These are phyloP conservation scores for Centrapalus pauciflorus DNA, from an alignment of 129 eudicot genomes.

Conservation along the genomic window DNA sequence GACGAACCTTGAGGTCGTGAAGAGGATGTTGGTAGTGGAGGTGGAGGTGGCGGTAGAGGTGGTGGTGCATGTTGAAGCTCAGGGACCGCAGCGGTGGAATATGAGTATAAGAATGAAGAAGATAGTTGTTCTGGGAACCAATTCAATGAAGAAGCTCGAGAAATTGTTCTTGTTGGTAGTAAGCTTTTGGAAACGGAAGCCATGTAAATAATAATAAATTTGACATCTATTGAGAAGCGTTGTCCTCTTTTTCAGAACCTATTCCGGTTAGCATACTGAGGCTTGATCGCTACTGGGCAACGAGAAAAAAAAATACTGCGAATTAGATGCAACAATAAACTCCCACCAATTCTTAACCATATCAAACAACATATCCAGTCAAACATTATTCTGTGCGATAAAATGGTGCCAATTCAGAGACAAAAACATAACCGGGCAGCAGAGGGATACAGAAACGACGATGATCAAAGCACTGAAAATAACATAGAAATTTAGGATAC, in stretches of 20 bases:
- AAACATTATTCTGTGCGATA: background rate
- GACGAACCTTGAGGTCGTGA: slow-evolving; percentile 41
- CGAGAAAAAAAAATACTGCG: background rate
- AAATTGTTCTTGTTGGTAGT: slow-evolving; percentile 9
- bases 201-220: slow-evolving; percentile 11
- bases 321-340: background rate
- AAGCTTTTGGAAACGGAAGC: slow-evolving; percentile 25
- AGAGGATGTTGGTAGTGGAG: slow-evolving; percentile 11
- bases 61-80: slow-evolving; percentile 26
- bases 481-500: background rate
- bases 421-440: background rate
- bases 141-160: slow-evolving; percentile 17
- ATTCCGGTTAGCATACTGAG: slow-evolving; percentile 5
- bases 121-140: slow-evolving; percentile 4
- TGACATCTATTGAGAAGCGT: slow-evolving; percentile 11
- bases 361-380: too few relatives aligned
- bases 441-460: background rate
- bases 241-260: background rate
- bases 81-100: slow-evolving; percentile 26
- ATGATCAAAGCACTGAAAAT: background rate
- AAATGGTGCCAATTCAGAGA: background rate
- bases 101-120: slow-evolving; percentile 3
- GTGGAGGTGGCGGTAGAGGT: slow-evolving; percentile 33
- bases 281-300: slow-evolving; percentile 10
- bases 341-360: background rate